phyloP scores from a whole-genome alignment of 78 protist species.

The Pigoraptor vietnamica region DNA sequence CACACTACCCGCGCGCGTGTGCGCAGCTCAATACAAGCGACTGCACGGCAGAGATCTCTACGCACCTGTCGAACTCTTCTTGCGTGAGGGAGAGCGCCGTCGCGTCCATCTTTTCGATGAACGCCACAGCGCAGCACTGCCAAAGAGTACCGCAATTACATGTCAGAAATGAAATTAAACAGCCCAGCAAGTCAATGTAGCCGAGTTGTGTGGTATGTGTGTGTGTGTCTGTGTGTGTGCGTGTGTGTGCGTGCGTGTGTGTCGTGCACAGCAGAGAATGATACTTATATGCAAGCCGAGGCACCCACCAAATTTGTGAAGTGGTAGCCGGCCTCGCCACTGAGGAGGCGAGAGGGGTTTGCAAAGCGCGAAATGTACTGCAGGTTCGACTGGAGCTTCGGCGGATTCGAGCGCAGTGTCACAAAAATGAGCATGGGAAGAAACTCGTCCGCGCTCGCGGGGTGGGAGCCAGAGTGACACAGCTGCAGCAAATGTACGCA shows the following conservation, averaged over 20 bases:
- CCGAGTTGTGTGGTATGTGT: no score
- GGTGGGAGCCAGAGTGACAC: background rate
- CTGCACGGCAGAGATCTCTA: no score
- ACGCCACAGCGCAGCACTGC: slow-evolving; percentile 1
- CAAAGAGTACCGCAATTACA: background rate
- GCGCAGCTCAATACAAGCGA: no score
- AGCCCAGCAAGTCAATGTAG: no score
- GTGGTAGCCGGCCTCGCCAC: slow-evolving; percentile 17
- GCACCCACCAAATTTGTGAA: slow-evolving; percentile 8
- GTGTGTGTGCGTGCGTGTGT: no score
- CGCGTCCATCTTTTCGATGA: background rate
- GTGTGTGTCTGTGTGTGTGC: no score
- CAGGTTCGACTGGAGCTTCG: background rate
- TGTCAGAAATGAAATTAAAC: no score
- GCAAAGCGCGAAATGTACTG: slow-evolving; percentile 4
- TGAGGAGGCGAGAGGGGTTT: background rate
- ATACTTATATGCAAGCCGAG: no score
- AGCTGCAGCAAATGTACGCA: background rate
- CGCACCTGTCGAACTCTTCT: background rate
- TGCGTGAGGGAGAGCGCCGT: background rate
- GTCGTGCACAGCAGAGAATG: no score
- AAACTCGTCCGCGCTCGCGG: slow-evolving; percentile 25
- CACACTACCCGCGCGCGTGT: no score
- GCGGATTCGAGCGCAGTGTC: background rate
- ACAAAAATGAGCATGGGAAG: slow-evolving; percentile 8